Percentiles rank a stretch among this genome's conserved stretches.
Evolutionary conservation across 805 yeast genomes (phyloP).

Genomic region (Ogataea parapolymorpha): DNA sequence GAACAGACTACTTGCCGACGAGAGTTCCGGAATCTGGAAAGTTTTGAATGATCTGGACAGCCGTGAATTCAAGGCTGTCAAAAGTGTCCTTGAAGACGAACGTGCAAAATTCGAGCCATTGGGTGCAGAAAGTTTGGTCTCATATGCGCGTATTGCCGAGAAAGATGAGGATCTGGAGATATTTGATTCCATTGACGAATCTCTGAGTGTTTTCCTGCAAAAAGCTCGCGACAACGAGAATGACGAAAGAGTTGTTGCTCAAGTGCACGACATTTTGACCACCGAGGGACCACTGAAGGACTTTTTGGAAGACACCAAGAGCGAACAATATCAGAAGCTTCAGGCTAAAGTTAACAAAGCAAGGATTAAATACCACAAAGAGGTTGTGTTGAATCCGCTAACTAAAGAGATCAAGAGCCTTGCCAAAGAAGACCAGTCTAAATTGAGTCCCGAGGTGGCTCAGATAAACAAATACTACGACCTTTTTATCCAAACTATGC

Average conservation of each 20-base stretch:
- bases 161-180: background rate
- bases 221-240: slow-evolving; percentile 2
- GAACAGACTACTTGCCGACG: slow-evolving; percentile 18
- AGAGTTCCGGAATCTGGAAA: slow-evolving; percentile 19
- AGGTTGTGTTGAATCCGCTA: slow-evolving; percentile 8
- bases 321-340: slow-evolving; percentile 2
- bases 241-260: background rate
- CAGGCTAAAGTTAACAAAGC: slow-evolving; percentile 3
- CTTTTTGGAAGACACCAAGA: background rate
- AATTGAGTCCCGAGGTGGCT: slow-evolving; percentile 19
- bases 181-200: background rate
- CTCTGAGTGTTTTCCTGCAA: slow-evolving; percentile 1
- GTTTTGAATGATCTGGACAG: slow-evolving; percentile 24
- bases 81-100: slow-evolving; percentile 14
- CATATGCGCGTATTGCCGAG: background rate
- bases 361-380: background rate
- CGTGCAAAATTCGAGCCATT: background rate
- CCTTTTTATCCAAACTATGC: slow-evolving; percentile 26
- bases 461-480: slow-evolving; percentile 30
- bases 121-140: background rate
- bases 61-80: slow-evolving; percentile 17
- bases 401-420: slow-evolving; percentile 12
- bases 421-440: slow-evolving; percentile 23
- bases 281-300: background rate
- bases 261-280: background rate